A percentile compares a stretch with the other conserved stretches of the same genome.
Evolutionary conservation across 2,329 filamentous ascomycete genomes (phyloP).

Genomic region (Pestalotiopsis sp.): DNA sequence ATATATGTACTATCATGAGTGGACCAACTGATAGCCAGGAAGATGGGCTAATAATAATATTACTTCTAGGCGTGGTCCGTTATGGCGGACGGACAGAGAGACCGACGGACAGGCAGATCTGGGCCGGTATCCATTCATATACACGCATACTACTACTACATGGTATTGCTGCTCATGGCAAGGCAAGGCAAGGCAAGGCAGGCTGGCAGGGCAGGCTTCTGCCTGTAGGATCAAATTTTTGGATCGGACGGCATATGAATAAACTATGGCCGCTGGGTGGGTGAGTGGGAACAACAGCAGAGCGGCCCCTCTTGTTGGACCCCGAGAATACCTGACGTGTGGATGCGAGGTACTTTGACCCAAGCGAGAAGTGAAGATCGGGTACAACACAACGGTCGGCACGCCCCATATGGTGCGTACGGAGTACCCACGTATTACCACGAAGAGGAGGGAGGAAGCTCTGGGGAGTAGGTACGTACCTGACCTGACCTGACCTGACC

Average conservation of each 20-base stretch:
- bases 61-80: background rate
- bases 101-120: background rate
- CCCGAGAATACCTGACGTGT: conserved; percentile 5
- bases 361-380: conserved; percentile 1
- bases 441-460: too few relatives aligned
- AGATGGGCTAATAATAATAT: background rate
- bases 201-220: conserved; percentile 8
- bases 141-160: background rate
- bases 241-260: conserved; percentile 10
- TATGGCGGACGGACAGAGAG: background rate
- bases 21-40: background rate
- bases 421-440: too few relatives aligned
- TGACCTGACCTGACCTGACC: background rate
- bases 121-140: background rate
- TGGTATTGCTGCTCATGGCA: background rate
- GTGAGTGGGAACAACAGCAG: background rate
- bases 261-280: background rate
- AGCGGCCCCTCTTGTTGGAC: conserved; percentile 7
- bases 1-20: background rate
- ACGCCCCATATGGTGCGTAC: background rate
- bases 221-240: conserved; percentile 16
- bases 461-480: background rate
- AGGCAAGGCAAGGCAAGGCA: background rate
- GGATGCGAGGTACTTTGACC: conserved; percentile 10
- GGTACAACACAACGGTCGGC: background rate